These are phyloP conservation scores for Plasmodium gonderi DNA, from an alignment of 169 alveolate genomes.

Conservation along the genomic window DNA sequence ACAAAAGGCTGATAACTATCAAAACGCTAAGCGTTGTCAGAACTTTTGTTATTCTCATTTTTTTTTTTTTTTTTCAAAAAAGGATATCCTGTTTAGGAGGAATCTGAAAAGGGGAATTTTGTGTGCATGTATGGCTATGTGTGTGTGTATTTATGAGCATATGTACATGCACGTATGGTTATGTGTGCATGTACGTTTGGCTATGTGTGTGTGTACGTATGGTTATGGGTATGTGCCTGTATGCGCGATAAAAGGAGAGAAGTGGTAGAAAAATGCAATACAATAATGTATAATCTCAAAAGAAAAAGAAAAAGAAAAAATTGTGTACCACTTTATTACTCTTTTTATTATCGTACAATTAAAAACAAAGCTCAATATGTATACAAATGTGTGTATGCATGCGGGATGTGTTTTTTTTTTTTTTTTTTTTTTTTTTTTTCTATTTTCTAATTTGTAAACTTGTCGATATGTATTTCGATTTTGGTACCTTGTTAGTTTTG, in stretches of 20 bases:
- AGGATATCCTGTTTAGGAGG: background rate
- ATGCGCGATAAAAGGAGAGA: background rate
- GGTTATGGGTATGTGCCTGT: too few species aligned
- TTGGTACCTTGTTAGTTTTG: background rate
- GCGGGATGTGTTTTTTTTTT: background rate
- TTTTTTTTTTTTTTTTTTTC: background rate
- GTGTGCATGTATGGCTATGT: too few species aligned
- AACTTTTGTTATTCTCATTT: conserved; percentile 26
- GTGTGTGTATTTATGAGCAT: too few species aligned
- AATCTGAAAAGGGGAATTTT: conserved; percentile 6
- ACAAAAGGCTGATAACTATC: background rate
- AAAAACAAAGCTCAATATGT: background rate
- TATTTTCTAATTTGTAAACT: background rate
- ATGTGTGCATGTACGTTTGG: too few species aligned
- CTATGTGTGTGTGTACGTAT: too few species aligned
- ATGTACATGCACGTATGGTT: too few species aligned
- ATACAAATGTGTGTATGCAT: background rate
- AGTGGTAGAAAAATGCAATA: background rate
- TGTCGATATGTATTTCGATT: background rate
- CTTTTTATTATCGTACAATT: background rate
- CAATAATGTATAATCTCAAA: too few species aligned
- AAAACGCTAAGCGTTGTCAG: background rate
- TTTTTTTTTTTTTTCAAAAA: too few species aligned
- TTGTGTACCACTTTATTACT: background rate
- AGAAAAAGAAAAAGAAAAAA: background rate